Evolutionary conservation across 345 rosid genomes (phyloP).

Genomic region (Salix exigua): DNA sequence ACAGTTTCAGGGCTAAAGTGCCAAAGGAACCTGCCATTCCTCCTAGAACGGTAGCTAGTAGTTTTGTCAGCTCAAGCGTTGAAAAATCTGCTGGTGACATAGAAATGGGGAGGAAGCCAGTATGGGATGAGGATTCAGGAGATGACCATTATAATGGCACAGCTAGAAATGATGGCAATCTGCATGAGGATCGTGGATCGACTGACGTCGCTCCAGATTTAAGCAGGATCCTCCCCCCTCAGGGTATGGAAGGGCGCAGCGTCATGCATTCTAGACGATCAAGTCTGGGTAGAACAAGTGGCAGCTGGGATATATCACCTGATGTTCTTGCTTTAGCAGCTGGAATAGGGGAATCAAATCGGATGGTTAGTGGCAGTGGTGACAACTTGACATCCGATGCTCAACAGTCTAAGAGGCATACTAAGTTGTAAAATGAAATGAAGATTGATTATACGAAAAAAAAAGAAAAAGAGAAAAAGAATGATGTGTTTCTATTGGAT

Average conservation of each 20-base stretch:
- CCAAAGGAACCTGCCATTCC: slow-evolving; percentile 43
- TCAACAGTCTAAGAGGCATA: slow-evolving; percentile 13
- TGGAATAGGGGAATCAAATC: slow-evolving; percentile 36
- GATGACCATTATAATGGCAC: slow-evolving; percentile 14
- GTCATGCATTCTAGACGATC: slow-evolving; percentile 45
- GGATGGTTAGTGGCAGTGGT: slow-evolving; percentile 11
- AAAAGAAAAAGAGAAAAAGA: background rate
- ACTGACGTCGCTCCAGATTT: slow-evolving; percentile 47
- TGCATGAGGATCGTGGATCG: slow-evolving; percentile 35
- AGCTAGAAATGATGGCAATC: slow-evolving; percentile 20
- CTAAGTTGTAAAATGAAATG: slow-evolving; percentile 10
- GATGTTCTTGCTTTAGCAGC: slow-evolving; percentile 36
- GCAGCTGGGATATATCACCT: slow-evolving; percentile 71
- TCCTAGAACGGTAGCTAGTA: slow-evolving; percentile 42
- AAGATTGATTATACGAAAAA: background rate
- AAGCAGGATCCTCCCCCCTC: slow-evolving; percentile 65
- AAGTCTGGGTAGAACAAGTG: slow-evolving; percentile 68
- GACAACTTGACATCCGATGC: slow-evolving; percentile 17
- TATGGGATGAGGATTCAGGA: slow-evolving; percentile 41
- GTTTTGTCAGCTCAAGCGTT: slow-evolving; percentile 35
- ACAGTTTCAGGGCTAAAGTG: slow-evolving; percentile 73
- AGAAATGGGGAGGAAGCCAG: slow-evolving; percentile 70
- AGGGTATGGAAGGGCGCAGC: slow-evolving; percentile 53
- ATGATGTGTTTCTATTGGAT: background rate
- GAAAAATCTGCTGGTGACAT: slow-evolving; percentile 52